phyloP scores from a whole-genome alignment of 139 green algal genomes.

The Chlamydomonas sp. region DNA sequence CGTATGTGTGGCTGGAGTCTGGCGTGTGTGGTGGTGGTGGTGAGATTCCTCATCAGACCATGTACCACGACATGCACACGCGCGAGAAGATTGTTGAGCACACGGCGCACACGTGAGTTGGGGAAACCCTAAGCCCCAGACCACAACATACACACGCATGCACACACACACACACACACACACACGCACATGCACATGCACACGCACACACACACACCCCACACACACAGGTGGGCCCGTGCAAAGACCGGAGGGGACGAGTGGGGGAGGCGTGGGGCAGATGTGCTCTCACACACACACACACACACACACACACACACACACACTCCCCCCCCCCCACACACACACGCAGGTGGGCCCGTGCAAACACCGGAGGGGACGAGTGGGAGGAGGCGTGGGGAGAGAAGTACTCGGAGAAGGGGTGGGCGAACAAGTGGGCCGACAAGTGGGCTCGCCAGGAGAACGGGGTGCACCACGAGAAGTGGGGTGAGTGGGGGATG shows the following conservation, averaged over 20 bases:
- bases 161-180: neutral
- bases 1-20: neutral
- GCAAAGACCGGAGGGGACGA: neutral
- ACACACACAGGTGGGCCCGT: neutral
- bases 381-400: conserved; percentile 90
- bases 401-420: conserved; percentile 57
- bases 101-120: too few species aligned
- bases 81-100: conserved; percentile 61
- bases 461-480: conserved; percentile 77
- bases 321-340: too few species aligned
- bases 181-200: neutral
- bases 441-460: conserved; percentile 80
- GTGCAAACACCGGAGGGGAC: conserved; percentile 38
- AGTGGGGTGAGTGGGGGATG: conserved; percentile 58
- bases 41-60: neutral
- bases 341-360: conserved; percentile 27
- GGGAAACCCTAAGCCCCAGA: too few species aligned
- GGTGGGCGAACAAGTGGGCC: conserved; percentile 66
- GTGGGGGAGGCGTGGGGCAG: neutral
- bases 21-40: neutral
- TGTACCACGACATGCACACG: conserved; percentile 32
- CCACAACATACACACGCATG: too few species aligned
- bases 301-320: too few species aligned
- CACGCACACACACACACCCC: neutral
- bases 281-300: neutral